Conservation (phyloP, 106 monocot genomes). For the Acorus gramineus region DNA sequence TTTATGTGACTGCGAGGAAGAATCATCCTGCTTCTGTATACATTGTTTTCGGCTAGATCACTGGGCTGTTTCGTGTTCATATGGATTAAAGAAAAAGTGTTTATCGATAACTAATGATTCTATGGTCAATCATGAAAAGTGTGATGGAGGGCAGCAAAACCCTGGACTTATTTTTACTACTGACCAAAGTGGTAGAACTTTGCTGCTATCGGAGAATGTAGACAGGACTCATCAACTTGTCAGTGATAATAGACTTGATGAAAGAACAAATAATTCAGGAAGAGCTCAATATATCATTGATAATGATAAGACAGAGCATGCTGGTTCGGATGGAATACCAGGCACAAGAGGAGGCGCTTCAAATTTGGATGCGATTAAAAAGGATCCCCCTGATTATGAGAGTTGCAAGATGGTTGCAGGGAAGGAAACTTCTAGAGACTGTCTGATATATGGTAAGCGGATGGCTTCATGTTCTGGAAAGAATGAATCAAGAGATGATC, state of each 20-base stretch:
- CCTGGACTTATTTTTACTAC: neutral
- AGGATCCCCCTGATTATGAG: no score
- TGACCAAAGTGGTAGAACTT: slow-evolving; percentile 13
- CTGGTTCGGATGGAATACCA: neutral
- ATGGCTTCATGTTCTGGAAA: slow-evolving; percentile 4
- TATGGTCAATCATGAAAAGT: slow-evolving; percentile 3
- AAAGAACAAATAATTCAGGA: no score
- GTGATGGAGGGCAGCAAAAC: slow-evolving; percentile 1
- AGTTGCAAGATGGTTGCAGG: no score
- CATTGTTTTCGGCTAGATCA: slow-evolving; percentile 21
- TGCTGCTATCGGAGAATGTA: slow-evolving; percentile 7
- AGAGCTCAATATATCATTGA: neutral
- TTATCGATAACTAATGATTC: slow-evolving; percentile 1
- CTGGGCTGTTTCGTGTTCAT: slow-evolving; percentile 29
- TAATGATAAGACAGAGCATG: neutral
- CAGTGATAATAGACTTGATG: no score
- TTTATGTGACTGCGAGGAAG: slow-evolving; percentile 3
- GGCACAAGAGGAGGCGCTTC: no score
- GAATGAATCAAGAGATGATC: slow-evolving; percentile 6
- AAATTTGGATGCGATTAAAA: no score
- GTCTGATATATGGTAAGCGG: slow-evolving; percentile 5
- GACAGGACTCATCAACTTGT: neutral
- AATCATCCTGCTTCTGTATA: slow-evolving; percentile 21
- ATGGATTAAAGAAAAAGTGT: neutral
- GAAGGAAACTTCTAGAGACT: neutral